phyloP scores from a whole-genome alignment of 1,139 yeast genomes.

The Suhomyces wounanorum region DNA sequence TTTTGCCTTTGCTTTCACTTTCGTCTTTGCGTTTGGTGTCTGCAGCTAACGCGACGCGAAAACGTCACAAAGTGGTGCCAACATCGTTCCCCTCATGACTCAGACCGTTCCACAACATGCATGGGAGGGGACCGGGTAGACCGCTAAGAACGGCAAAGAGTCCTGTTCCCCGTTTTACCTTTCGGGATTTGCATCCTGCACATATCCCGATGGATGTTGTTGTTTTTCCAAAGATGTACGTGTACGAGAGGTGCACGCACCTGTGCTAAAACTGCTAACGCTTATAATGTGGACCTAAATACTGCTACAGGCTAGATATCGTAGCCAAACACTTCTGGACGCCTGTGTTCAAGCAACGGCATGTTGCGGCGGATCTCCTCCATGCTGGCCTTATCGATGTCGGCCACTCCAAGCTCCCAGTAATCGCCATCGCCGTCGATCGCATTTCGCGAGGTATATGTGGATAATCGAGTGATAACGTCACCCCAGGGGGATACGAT shows the following conservation, averaged over 20 bases:
- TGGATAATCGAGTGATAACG: constrained; percentile 58
- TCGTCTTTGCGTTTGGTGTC: too few relatives aligned
- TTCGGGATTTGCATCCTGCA: neutral
- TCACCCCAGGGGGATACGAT: constrained; percentile 93
- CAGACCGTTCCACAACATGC: neutral
- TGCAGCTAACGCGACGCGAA: neutral
- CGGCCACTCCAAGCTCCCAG: constrained; percentile 62
- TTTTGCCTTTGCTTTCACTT: too few relatives aligned
- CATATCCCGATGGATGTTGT: neutral
- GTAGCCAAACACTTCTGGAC: constrained; percentile 56
- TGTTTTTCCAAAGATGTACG: neutral
- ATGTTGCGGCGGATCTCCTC: constrained; percentile 58
- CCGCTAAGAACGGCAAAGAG: neutral
- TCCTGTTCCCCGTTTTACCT: neutral
- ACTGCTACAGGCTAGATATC: constrained; percentile 17
- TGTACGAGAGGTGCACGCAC: neutral
- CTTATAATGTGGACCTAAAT: neutral
- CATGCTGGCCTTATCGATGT: constrained; percentile 58
- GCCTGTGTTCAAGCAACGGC: constrained; percentile 75
- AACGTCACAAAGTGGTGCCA: neutral
- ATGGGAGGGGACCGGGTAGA: neutral
- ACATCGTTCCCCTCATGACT: constrained; percentile 1
- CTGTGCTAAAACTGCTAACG: neutral
- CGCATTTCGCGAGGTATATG: constrained; percentile 28
- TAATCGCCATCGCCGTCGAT: constrained; percentile 56